Conservation (phyloP, 2,329 filamentous ascomycete genomes). For the Alternaria rosae region DNA sequence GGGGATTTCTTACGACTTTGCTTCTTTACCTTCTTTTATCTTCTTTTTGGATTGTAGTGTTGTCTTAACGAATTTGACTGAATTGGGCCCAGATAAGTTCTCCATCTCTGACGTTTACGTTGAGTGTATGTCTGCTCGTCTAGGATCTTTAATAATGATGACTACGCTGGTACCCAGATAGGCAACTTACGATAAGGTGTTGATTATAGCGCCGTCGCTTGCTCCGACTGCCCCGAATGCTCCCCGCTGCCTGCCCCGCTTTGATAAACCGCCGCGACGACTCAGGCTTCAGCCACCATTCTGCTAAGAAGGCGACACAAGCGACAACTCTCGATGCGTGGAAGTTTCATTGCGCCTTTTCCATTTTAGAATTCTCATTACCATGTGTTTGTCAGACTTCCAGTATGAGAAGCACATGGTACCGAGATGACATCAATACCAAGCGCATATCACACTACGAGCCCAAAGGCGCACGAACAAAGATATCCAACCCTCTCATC, state of each 20-base stretch:
- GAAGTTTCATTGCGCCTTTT: neutral
- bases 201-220: neutral
- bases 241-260: neutral
- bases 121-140: neutral
- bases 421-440: neutral
- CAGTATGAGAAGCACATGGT: neutral
- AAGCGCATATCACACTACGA: neutral
- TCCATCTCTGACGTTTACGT: no score
- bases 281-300: neutral
- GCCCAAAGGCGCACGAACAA: neutral
- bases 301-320: neutral
- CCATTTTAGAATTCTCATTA: neutral
- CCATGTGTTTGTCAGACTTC: neutral
- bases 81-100: neutral
- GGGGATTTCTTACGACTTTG: neutral
- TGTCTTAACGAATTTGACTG: slow-evolving; percentile 1
- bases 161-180: neutral
- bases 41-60: neutral
- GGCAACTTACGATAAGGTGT: neutral
- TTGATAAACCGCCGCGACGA: neutral
- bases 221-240: neutral
- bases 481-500: rapidly evolving
- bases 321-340: neutral
- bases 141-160: no score
- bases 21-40: neutral